Conservation (phyloP, 225 moss, liverwort and hornwort genomes). For the Pseudisothecium myosuroides region DNA sequence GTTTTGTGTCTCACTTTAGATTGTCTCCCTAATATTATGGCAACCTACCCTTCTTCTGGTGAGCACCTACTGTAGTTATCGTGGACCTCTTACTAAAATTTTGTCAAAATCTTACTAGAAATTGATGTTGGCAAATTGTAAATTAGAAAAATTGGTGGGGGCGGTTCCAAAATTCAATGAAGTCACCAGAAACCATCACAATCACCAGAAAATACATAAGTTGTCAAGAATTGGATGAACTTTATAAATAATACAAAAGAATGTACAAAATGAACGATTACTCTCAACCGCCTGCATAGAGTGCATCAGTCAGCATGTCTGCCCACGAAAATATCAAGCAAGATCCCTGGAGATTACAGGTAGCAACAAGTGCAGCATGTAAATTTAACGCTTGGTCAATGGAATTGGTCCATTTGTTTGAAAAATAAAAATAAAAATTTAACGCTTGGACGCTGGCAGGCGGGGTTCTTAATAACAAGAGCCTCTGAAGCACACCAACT, state of each 20-base stretch:
- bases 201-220: neutral
- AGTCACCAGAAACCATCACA: neutral
- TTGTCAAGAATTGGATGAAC: neutral
- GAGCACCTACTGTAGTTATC: neutral
- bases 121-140: neutral
- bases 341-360: neutral
- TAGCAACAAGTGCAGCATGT: neutral
- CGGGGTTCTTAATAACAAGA: neutral
- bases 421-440: too few relatives aligned
- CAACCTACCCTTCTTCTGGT: rapidly evolving
- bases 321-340: neutral
- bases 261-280: neutral
- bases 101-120: neutral
- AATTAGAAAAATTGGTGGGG: neutral
- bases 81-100: neutral
- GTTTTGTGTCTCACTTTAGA: neutral
- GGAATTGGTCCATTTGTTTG: too few relatives aligned
- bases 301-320: neutral
- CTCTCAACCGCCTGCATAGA: neutral
- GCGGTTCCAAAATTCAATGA: neutral
- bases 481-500: neutral
- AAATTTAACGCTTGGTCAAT: too few relatives aligned
- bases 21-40: neutral
- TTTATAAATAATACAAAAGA: neutral
- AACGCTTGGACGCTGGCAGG: too few relatives aligned